Base-by-base conservation (phyloP, 306 rosid species). In the Vachellia pachyceras region DNA sequence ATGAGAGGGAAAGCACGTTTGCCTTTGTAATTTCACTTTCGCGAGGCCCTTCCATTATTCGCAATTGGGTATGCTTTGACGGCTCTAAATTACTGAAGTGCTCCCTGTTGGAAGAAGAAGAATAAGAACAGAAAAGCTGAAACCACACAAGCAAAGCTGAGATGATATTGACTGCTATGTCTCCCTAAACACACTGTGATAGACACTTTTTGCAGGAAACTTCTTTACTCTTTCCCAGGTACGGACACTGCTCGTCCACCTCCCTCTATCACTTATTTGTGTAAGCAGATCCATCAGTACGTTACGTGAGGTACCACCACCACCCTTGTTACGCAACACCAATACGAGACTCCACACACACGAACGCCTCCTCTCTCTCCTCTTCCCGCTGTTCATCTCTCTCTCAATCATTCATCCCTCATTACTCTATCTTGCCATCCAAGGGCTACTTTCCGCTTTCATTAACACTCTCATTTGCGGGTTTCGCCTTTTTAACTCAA, bases 191-290 rank as follows among this genome's bases (percentile, higher is more conserved):
- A 23, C 72, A 23, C 78, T 82, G 87, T 67, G 85, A 78, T 84
- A 66, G 33, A 69, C 74, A 22, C 79, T 82, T 80, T 83, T 72
- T 77, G 83, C 86, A 89, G 97, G 97, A 91, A 89, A 89, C 91
- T 91, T 91, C 97, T 89, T 88, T 90, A 88, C 91, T 83, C 94
- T 79, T 88, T 90, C 92, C 87, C 81, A 82, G 63, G 91, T 88
- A 83, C 87, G 84, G 82, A 23, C 54, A 79, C 83, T 79, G 81
- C 76, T 71, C 61, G 81, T 68, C 74, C 83, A 37, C 33, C 68
- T 18, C 67, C 40, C 77, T 73, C 10, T 6, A 3, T 29, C 69
- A 63, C 69, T 5, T 22, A 58, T 14, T 63, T 64, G n/a, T 58
- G 12, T 41, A 42, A 66, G 47, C 58, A 8, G 45, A 11, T 52